Evolutionary conservation across 176 grass and related monocot genomes (phyloP).

Genomic region (Lolium rigidum): DNA sequence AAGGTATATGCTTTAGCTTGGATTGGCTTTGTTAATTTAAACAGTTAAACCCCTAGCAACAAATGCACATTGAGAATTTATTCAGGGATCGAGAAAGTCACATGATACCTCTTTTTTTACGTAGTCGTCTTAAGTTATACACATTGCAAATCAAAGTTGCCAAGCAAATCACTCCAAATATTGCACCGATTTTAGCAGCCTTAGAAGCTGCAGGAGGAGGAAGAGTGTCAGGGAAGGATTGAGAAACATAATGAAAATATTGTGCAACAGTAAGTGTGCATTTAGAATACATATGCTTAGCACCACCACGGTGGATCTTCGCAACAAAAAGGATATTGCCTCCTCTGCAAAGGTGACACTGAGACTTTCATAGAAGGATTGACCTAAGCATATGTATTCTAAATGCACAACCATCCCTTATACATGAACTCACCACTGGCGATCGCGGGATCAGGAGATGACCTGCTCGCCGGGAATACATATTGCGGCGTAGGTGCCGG

Average conservation of each 20-base stretch:
- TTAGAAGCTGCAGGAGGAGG: not conserved
- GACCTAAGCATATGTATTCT: too few species aligned
- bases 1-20: not conserved
- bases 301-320: not conserved
- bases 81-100: not conserved
- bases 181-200: not conserved
- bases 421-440: not conserved
- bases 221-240: not conserved
- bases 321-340: not conserved
- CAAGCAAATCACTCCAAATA: not conserved
- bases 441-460: too few species aligned
- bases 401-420: too few species aligned
- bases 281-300: not conserved
- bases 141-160: not conserved
- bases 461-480: not conserved
- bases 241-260: not conserved
- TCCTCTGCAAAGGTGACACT: too few species aligned
- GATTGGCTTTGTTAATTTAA: not conserved
- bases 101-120: not conserved
- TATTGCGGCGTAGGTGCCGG: not conserved
- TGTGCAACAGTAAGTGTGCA: not conserved
- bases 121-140: not conserved
- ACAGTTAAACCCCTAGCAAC: not conserved
- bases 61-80: not conserved
- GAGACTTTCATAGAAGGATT: too few species aligned